Base-by-base conservation (phyloP, 768 basidiomycete species). In the Boletus patriciae region DNA sequence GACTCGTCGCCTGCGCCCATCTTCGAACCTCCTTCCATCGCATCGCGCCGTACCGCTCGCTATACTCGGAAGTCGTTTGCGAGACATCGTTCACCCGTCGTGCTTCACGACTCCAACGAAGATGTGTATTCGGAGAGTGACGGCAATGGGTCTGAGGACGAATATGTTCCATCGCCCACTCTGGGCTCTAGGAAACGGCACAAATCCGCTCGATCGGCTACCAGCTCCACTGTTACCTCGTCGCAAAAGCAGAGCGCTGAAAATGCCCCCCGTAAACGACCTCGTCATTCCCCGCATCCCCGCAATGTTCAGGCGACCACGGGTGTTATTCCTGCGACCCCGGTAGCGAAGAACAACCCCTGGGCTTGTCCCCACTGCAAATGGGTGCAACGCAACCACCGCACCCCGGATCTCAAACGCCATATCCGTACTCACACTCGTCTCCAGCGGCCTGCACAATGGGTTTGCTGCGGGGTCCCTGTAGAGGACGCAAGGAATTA, bases 361-460 rank as follows among this genome's bases (percentile, higher is more conserved):
- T 71, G 73, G 72, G 71, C 67, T 4, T 84, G 83, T 64, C 78
- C 78, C 3, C 72, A 73, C 47, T 83, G 83, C 65, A 68, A 68
- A 45, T 80, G 77, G 76, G 69, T 75, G 33, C 81, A 81, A 61
- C 66, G 59, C 37, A 83, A 81, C 70, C 71, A 73, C 40, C 81
- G 85, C 25, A 65, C 78, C 31, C 83, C 84, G 11, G 85, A 87
- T 62, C 80, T 82, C 65, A 79, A 78, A 66, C 79, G 85, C 23
- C 85, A 87, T 65, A 65, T 86, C 42, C 74, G 70, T 43, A 83
- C 83, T 3, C 85, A 85, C 47, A 74, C 73, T 33, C 75, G 73
- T 48, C 66, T 66, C 45, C 57, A 63, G 43, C 68, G 73, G 9
- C 73, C 73, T 27, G 69, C 73, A 7, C 73, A 68, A 41, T 76